Percentiles rank a stretch among this genome's conserved stretches.
These are phyloP conservation scores for Fraxinus sp. DNA, from an alignment of 305 asterid species.

Conservation along the genomic window DNA sequence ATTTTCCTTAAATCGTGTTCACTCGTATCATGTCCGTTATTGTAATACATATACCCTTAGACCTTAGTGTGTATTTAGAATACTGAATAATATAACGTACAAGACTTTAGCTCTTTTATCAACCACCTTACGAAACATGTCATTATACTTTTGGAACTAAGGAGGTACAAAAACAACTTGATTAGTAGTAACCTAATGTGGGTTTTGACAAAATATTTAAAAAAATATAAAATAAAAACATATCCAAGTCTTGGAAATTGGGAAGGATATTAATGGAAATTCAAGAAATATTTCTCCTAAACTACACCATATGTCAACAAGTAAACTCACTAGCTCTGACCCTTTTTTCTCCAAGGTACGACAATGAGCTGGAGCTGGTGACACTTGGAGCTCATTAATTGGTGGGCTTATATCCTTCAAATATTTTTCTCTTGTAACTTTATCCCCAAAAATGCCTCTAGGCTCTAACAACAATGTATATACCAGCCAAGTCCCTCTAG, in stretches of 20 bases:
- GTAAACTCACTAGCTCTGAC: constrained; percentile 20
- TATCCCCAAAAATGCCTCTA: neutral
- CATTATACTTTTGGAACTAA: neutral
- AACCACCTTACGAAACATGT: neutral
- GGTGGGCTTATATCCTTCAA: constrained; percentile 2
- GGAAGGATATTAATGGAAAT: constrained; percentile 12
- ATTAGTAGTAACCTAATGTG: neutral
- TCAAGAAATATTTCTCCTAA: neutral
- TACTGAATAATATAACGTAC: neutral
- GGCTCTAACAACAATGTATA: constrained; percentile 3
- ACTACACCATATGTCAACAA: constrained; percentile 26
- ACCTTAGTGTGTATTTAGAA: too few relatives aligned
- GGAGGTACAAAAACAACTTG: neutral
- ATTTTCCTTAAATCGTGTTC: neutral
- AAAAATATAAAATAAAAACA: neutral
- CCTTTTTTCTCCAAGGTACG: constrained; percentile 39
- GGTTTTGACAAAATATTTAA: neutral
- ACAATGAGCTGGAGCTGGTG: constrained; percentile 5
- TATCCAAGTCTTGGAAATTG: neutral
- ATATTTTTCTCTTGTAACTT: constrained; percentile 3
- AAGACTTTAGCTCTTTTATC: too few relatives aligned
- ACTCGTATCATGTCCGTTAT: neutral
- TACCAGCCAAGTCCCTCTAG: constrained; percentile 11
- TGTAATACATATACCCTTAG: neutral
- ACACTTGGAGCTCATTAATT: constrained; percentile 35